These are phyloP conservation scores for Acacia melanoxylon DNA, from an alignment of 306 rosid species.

Conservation along the genomic window DNA sequence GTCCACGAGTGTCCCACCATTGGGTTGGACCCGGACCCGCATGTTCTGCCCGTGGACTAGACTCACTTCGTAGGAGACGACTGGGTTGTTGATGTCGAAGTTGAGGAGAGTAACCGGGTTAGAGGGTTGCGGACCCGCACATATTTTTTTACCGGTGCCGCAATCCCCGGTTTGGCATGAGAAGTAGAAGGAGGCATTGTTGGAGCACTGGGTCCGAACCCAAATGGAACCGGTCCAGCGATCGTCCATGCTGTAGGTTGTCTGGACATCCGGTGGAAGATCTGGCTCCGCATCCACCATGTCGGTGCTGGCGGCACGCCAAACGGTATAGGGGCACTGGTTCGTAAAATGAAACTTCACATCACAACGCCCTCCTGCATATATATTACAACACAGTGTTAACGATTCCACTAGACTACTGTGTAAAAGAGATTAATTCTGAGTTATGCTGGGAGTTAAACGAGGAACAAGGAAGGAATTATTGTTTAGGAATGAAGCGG, in stretches of 20 bases:
- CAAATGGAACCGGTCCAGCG: slow-evolving; percentile 54
- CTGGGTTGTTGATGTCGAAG: slow-evolving; percentile 11
- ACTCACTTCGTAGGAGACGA: slow-evolving; percentile 44
- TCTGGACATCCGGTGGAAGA: not conserved
- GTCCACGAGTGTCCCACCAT: slow-evolving; percentile 33
- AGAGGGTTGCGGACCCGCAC: slow-evolving; percentile 30
- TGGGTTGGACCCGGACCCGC: slow-evolving; percentile 25
- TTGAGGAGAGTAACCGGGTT: slow-evolving; percentile 30
- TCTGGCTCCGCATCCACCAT: slow-evolving; percentile 30
- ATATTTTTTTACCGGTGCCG: not conserved
- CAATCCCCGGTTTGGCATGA: slow-evolving; percentile 59
- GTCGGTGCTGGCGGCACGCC: slow-evolving; percentile 54
- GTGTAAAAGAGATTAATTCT: not conserved
- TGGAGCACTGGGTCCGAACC: slow-evolving; percentile 58
- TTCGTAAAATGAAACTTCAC: slow-evolving; percentile 40
- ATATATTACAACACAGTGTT: not conserved
- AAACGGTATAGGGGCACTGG: slow-evolving; percentile 41
- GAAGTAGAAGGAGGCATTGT: slow-evolving; percentile 11
- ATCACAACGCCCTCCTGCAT: slow-evolving; percentile 30
- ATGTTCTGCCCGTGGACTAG: slow-evolving; percentile 45
- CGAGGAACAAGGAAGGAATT: not conserved
- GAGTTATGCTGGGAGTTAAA: not conserved
- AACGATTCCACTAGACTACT: too few relatives aligned
- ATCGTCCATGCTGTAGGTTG: slow-evolving; percentile 36
- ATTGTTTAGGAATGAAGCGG: not conserved